Evolutionary conservation across 139 green algal genomes (phyloP).

Genomic region (Astrephomene gubernaculifera): DNA sequence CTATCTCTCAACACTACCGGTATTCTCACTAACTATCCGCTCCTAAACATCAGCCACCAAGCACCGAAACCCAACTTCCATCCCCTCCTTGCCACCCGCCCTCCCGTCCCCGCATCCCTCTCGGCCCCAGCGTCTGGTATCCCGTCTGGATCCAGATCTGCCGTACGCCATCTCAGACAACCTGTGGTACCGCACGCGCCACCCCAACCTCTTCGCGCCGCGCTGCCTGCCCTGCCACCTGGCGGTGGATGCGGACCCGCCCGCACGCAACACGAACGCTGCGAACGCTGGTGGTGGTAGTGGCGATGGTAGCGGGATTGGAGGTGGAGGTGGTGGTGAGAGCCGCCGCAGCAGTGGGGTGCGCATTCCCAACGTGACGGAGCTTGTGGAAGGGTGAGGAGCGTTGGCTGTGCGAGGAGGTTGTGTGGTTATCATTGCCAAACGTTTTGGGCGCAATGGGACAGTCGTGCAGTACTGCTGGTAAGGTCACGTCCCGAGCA

Average conservation of each 20-base stretch:
- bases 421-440: no score
- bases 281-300: no score
- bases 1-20: no score
- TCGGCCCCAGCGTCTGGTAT: background rate
- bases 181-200: constrained; percentile 34
- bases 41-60: no score
- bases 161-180: constrained; percentile 41
- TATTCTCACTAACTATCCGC: no score
- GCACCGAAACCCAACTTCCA: no score
- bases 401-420: background rate
- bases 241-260: constrained; percentile 40
- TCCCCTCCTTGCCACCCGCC: no score
- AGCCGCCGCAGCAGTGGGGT: background rate
- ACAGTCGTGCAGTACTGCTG: no score
- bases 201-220: constrained; percentile 41
- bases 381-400: background rate
- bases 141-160: constrained; percentile 19
- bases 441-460: no score
- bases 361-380: constrained; percentile 15
- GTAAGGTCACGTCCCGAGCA: no score
- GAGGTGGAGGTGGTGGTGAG: background rate
- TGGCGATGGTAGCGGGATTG: no score
- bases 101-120: background rate
- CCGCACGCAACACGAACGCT: no score
- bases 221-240: constrained; percentile 52